phyloP scores from a whole-genome alignment of 2,329 filamentous ascomycete genomes.

The Fusarium gaditjirri region DNA sequence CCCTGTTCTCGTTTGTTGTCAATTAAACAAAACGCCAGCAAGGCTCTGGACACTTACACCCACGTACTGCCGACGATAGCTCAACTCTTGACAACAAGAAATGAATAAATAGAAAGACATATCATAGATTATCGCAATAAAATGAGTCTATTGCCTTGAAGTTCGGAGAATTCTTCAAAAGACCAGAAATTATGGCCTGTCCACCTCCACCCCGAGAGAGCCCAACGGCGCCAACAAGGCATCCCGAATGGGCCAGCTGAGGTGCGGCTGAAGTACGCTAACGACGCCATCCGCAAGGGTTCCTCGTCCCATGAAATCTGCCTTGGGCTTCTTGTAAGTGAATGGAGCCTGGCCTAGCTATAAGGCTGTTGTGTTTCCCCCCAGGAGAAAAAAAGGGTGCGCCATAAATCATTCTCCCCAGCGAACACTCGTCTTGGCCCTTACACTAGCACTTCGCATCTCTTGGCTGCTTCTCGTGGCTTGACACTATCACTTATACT shows the following conservation, averaged over 20 bases:
- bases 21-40: background rate
- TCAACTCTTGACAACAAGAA: fast-evolving
- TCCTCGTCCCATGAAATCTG: slow-evolving; percentile 30
- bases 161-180: background rate
- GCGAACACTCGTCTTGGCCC: background rate
- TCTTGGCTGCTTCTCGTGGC: background rate
- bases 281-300: slow-evolving; percentile 33
- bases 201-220: slow-evolving; percentile 20
- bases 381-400: background rate
- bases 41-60: background rate
- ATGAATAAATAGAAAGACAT: no score
- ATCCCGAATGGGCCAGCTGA: slow-evolving; percentile 22
- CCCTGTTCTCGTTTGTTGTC: background rate
- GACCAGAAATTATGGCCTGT: background rate
- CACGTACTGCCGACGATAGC: background rate
- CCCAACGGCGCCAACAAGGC: slow-evolving; percentile 20
- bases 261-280: slow-evolving; percentile 43
- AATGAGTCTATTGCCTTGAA: no score
- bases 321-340: slow-evolving; percentile 34
- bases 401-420: background rate
- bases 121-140: no score
- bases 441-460: background rate
- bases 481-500: background rate
- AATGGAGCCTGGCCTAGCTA: background rate
- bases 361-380: slow-evolving; percentile 11